These are phyloP conservation scores for Didymella sp. DNA, from an alignment of 2,329 filamentous ascomycete species.

Conservation along the genomic window DNA sequence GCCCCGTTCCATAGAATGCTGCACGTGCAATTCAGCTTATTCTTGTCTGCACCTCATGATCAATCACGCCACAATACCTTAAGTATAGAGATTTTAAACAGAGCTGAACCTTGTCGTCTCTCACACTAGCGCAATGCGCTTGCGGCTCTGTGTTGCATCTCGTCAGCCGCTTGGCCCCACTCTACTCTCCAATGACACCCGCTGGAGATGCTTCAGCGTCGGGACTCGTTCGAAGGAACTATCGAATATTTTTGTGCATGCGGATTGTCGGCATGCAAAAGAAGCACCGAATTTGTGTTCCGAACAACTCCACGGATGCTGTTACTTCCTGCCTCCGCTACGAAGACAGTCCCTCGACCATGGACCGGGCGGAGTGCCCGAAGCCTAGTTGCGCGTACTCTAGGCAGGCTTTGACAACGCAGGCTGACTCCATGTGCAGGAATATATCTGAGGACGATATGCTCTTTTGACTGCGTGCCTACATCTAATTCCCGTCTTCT, in stretches of 20 bases:
- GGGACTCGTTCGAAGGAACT: neutral
- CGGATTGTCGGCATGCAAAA: neutral
- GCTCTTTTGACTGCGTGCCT: neutral
- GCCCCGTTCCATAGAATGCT: no score
- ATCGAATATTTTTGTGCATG: neutral
- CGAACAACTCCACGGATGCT: neutral
- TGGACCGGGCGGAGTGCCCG: neutral
- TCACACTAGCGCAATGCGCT: neutral
- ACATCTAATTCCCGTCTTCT: neutral
- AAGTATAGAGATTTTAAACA: no score
- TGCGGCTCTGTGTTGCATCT: conserved; percentile 3
- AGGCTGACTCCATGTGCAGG: no score
- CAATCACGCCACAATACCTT: no score
- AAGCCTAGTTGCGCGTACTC: neutral
- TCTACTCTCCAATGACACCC: neutral
- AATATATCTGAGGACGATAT: no score
- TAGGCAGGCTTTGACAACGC: neutral
- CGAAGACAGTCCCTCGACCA: neutral
- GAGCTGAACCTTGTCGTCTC: neutral
- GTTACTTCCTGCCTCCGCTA: neutral
- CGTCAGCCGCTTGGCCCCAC: neutral
- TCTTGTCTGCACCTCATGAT: no score
- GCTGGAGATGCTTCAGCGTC: neutral
- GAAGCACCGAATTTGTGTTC: neutral
- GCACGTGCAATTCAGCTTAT: no score